Evolutionary conservation across 257 asterid genomes (phyloP).

Genomic region (Marsdenia floribunda): DNA sequence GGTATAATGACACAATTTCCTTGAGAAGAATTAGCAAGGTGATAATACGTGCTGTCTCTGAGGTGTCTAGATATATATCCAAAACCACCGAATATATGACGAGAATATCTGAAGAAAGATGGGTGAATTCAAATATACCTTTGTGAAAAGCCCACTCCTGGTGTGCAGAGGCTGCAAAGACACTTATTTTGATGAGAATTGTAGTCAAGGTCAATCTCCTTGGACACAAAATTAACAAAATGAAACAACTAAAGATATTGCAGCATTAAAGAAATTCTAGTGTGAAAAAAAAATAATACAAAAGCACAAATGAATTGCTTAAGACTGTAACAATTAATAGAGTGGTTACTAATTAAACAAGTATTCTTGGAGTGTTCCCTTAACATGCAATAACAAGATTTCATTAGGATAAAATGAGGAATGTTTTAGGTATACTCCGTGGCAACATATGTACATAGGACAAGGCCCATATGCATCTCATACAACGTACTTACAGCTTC

Average conservation of each 20-base stretch:
- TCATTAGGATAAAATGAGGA: background rate
- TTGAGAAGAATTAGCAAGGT: background rate
- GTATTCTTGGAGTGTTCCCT: background rate
- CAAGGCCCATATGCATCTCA: background rate
- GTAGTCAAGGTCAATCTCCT: background rate
- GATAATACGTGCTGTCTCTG: background rate
- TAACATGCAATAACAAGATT: background rate
- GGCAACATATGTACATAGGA: background rate
- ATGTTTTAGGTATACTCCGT: background rate
- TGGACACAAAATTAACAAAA: background rate
- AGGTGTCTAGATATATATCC: background rate
- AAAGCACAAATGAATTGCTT: background rate
- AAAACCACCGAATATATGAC: background rate
- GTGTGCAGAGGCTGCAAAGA: slow-evolving; percentile 73
- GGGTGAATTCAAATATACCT: slow-evolving; percentile 46
- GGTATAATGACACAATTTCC: background rate
- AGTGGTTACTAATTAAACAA: background rate
- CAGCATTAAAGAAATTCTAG: background rate
- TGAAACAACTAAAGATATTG: background rate
- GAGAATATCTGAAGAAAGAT: background rate
- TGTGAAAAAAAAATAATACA: background rate
- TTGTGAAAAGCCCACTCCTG: slow-evolving; percentile 73
- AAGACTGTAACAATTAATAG: background rate
- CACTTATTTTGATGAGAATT: slow-evolving; percentile 15
- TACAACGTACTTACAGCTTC: slow-evolving; percentile 68